Conservation (phyloP, 164 flowering plant species). For the Aristolochia fimbriata region DNA sequence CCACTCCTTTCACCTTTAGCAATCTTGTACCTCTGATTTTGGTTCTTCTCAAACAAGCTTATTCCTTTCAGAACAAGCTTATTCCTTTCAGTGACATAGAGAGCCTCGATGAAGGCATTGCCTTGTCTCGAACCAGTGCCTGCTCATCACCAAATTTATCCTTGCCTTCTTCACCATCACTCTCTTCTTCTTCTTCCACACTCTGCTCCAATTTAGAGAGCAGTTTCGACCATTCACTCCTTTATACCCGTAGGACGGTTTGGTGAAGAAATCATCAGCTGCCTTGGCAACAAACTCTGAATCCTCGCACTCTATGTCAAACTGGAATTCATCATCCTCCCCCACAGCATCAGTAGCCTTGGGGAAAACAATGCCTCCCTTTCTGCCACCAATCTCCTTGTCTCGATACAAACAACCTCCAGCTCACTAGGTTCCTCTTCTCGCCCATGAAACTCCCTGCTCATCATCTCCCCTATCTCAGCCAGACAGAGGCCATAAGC, state of each 20-base stretch:
- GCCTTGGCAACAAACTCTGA: slow-evolving; percentile 11
- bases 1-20: slow-evolving; percentile 19
- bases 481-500: slow-evolving; percentile 47
- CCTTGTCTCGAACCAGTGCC: slow-evolving; percentile 7
- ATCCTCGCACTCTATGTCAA: slow-evolving; percentile 38
- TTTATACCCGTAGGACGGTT: slow-evolving; percentile 12
- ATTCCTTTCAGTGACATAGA: slow-evolving; percentile 71
- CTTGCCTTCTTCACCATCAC: slow-evolving; percentile 13
- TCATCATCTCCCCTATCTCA: slow-evolving; percentile 74
- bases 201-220: slow-evolving; percentile 39
- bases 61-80: no score
- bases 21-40: slow-evolving; percentile 23
- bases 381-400: slow-evolving; percentile 26
- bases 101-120: slow-evolving; percentile 35
- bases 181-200: slow-evolving; percentile 24
- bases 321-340: slow-evolving; percentile 31
- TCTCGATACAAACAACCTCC: slow-evolving; percentile 50
- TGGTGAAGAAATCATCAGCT: slow-evolving; percentile 11
- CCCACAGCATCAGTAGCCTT: slow-evolving; percentile 4
- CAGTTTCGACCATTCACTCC: slow-evolving; percentile 17
- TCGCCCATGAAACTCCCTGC: slow-evolving; percentile 33
- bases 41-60: slow-evolving; percentile 38
- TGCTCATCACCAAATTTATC: neutral
- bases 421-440: slow-evolving; percentile 62
- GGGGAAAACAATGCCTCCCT: slow-evolving; percentile 7